These are phyloP conservation scores for Ophiosphaerella herpotricha DNA, from an alignment of 2,329 filamentous ascomycete genomes.

Conservation along the genomic window DNA sequence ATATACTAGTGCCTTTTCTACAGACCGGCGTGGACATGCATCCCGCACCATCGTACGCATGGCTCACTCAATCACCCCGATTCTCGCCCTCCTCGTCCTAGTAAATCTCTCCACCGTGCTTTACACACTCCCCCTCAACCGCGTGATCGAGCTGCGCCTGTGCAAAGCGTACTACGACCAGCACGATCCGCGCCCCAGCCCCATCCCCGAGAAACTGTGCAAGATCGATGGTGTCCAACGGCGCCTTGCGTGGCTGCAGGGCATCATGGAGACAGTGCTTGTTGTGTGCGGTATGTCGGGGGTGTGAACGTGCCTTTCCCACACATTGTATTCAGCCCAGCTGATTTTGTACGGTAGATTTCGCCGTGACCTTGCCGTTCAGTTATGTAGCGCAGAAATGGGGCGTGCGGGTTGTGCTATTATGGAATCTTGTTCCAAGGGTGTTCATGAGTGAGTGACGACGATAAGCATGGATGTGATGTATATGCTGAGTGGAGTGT, in stretches of 20 bases:
- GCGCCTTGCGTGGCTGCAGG: constrained; percentile 58
- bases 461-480: too few species aligned
- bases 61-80: constrained; percentile 11
- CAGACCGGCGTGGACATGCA: too few species aligned
- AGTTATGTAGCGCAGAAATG: constrained; percentile 40
- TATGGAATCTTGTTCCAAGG: constrained; percentile 39
- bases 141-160: constrained; percentile 42
- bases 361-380: constrained; percentile 42
- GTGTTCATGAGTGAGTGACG: constrained; percentile 24
- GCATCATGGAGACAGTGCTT: constrained; percentile 47
- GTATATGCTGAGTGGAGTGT: too few species aligned
- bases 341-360: constrained; percentile 22
- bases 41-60: not conserved
- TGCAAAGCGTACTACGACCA: constrained; percentile 57
- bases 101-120: constrained; percentile 39
- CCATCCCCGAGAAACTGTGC: constrained; percentile 58
- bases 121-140: constrained; percentile 45
- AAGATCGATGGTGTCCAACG: constrained; percentile 59
- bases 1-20: too few species aligned
- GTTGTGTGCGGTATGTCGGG: constrained; percentile 40
- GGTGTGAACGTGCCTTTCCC: not conserved
- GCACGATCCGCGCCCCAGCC: constrained; percentile 48
- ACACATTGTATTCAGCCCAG: too few species aligned
- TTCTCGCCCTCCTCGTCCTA: constrained; percentile 36
- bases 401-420: constrained; percentile 35